These are phyloP conservation scores for Aspergillus asperescens DNA, from an alignment of 495 filamentous ascomycete species.

Conservation along the genomic window DNA sequence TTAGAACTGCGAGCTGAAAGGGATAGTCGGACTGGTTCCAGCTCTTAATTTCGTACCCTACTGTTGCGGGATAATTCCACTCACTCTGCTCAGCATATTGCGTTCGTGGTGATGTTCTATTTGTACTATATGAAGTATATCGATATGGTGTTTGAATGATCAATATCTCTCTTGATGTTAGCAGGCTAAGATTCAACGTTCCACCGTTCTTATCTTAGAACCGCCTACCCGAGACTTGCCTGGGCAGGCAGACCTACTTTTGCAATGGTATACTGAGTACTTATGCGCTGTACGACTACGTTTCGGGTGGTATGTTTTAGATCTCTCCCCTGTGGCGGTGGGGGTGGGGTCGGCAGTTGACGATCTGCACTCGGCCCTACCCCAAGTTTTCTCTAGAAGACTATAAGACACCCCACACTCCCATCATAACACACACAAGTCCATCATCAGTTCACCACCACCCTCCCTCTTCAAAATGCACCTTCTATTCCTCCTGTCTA, in stretches of 20 bases:
- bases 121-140: background rate
- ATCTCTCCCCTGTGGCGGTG: conserved; percentile 4
- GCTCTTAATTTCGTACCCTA: no score
- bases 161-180: no score
- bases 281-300: no score
- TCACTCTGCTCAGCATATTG: background rate
- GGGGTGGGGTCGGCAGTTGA: conserved; percentile 5
- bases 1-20: background rate
- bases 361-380: background rate
- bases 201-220: no score
- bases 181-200: no score
- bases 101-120: background rate
- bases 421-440: background rate
- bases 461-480: conserved; percentile 11
- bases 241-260: no score
- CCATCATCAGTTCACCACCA: background rate
- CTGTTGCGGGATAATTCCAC: no score
- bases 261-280: no score
- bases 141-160: background rate
- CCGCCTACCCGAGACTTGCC: no score
- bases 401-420: background rate
- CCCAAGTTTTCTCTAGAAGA: background rate
- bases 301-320: no score
- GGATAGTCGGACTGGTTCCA: background rate
- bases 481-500: conserved; percentile 7